Percentiles rank a stretch among this genome's conserved stretches.
phyloP scores from a whole-genome alignment of 495 filamentous ascomycete species.

The Cairneyella variabilis region DNA sequence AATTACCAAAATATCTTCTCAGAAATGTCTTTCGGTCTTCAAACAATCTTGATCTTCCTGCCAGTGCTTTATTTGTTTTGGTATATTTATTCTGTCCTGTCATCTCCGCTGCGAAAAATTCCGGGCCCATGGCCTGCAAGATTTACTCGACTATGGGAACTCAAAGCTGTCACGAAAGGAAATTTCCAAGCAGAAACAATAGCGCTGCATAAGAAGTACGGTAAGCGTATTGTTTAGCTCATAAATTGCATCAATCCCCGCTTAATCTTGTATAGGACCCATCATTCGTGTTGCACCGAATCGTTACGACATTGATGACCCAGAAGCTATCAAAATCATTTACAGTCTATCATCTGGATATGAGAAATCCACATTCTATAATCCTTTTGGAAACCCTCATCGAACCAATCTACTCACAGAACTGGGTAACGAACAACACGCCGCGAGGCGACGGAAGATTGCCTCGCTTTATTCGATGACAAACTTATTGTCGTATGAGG shows the following conservation, averaged over 20 bases:
- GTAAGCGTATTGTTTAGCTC: not conserved
- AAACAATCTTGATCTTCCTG: too few species aligned
- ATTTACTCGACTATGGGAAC: constrained; percentile 52
- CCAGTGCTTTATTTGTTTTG: too few species aligned
- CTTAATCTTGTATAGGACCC: too few species aligned
- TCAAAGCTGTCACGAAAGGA: constrained; percentile 32
- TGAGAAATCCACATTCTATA: constrained; percentile 57
- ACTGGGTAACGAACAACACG: constrained; percentile 19
- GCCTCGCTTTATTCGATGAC: constrained; percentile 46
- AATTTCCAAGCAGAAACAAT: not conserved
- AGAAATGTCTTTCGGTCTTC: too few species aligned
- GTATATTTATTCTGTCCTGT: too few species aligned
- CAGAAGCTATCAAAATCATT: constrained; percentile 54
- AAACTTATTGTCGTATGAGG: constrained; percentile 47
- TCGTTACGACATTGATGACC: constrained; percentile 27
- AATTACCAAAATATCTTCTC: too few species aligned
- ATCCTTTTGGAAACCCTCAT: constrained; percentile 16
- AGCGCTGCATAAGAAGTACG: not conserved
- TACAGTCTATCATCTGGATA: constrained; percentile 69
- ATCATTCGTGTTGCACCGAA: not conserved
- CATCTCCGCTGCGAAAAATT: too few species aligned
- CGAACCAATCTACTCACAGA: constrained; percentile 24
- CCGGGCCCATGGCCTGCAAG: constrained; percentile 48
- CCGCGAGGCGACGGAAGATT: constrained; percentile 28
- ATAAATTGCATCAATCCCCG: too few species aligned